These are phyloP conservation scores for Hanseniaspora mollemarum DNA, from an alignment of 805 yeast genomes.

Conservation along the genomic window DNA sequence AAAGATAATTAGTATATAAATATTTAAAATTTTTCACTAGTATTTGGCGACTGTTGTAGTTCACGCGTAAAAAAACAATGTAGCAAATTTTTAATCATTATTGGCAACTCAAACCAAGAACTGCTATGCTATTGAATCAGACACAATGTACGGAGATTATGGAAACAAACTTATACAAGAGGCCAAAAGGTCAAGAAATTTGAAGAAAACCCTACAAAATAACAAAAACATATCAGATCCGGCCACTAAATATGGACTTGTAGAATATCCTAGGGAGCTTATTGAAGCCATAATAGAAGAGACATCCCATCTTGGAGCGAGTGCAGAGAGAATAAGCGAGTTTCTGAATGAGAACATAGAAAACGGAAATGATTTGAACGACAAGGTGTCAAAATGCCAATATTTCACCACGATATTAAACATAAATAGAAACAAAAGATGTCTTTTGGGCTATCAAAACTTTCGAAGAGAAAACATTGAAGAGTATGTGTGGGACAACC, in stretches of 20 bases:
- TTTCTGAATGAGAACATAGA: constrained; percentile 20
- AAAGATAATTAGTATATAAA: neutral
- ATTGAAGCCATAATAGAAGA: constrained; percentile 64
- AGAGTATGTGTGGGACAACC: constrained; percentile 58
- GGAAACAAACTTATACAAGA: constrained; percentile 77
- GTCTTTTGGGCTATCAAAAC: constrained; percentile 72
- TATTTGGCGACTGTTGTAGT: neutral
- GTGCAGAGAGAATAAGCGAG: constrained; percentile 38
- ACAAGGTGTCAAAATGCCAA: constrained; percentile 48
- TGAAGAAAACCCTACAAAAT: constrained; percentile 27
- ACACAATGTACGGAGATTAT: constrained; percentile 82
- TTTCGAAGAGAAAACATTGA: constrained; percentile 58
- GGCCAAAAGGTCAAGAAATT: constrained; percentile 62
- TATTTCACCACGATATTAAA: constrained; percentile 49
- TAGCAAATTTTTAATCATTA: too few relatives aligned
- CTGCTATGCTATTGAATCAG: too few relatives aligned
- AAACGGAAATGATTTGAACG: constrained; percentile 27
- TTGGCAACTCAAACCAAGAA: neutral
- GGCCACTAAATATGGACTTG: constrained; percentile 44
- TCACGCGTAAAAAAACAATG: neutral
- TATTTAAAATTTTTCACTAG: neutral
- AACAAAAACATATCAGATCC: constrained; percentile 28
- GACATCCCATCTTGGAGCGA: constrained; percentile 48
- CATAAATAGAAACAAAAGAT: constrained; percentile 80
- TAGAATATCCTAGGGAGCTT: constrained; percentile 41